These are phyloP conservation scores for Coemansia sp. DNA, from an alignment of 371 early-diverging fungal genomes.

Conservation along the genomic window DNA sequence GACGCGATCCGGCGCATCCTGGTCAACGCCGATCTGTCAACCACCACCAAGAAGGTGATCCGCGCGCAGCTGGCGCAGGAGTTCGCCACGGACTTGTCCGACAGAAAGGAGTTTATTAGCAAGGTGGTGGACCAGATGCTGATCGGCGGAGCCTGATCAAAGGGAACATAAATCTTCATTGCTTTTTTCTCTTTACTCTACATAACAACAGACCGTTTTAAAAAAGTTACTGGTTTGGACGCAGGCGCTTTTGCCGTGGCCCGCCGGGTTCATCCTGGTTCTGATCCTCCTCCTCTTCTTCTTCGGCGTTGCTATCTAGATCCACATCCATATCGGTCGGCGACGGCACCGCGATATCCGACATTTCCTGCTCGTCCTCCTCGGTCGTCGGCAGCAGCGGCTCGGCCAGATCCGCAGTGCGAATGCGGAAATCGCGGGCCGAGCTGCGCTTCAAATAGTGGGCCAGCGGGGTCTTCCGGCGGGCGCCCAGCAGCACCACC, in stretches of 20 bases:
- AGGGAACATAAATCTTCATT: too few species aligned
- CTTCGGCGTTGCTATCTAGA: too few species aligned
- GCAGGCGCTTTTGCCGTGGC: too few species aligned
- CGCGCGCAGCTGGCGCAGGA: slow-evolving; percentile 71
- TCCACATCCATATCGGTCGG: not conserved
- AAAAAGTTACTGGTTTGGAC: too few species aligned
- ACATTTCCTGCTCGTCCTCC: not conserved
- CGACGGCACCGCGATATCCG: not conserved
- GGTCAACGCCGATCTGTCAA: slow-evolving; percentile 77
- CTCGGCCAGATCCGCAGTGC: slow-evolving; percentile 13
- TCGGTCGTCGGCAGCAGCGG: not conserved
- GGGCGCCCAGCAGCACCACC: slow-evolving; percentile 35
- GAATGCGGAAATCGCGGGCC: slow-evolving; percentile 46
- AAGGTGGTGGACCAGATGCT: slow-evolving; percentile 67
- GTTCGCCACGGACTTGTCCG: slow-evolving; percentile 73
- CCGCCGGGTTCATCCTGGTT: too few species aligned
- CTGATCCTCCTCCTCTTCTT: not conserved
- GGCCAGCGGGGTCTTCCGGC: slow-evolving; percentile 41
- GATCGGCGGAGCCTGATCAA: slow-evolving; percentile 11
- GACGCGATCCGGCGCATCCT: slow-evolving; percentile 78
- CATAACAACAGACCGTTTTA: too few species aligned
- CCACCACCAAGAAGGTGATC: slow-evolving; percentile 81
- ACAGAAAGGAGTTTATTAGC: slow-evolving; percentile 80
- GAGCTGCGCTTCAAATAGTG: slow-evolving; percentile 50
- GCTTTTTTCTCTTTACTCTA: too few species aligned